Base-by-base conservation (phyloP, 257 asterid genomes). In the Thymus quinquecostatus region DNA sequence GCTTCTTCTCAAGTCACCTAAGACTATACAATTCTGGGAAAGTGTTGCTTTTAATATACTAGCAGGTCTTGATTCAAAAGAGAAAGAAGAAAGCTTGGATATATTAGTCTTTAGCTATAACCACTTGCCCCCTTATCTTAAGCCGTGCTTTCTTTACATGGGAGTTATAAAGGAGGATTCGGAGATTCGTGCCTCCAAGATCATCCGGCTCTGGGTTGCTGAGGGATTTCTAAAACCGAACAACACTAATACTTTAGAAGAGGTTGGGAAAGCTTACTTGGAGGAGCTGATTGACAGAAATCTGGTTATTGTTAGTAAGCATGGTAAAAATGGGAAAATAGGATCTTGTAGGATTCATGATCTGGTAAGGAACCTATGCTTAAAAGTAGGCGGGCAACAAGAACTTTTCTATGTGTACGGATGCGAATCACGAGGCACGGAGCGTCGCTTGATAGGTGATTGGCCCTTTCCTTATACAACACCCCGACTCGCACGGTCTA, bases 321-420 rank as follows among this genome's bases (percentile, higher is more conserved):
- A 2, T 10, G 11, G 12, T 4, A 0, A 8, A 13, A 67, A 67
- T 51, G 62, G 51, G 1, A 67, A 38, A 51, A 10, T 51, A 5
- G 43, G 49, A 67, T 34, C 51, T 14, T 67, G 72, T n/a, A 10
- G 63, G 28, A 36, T 68, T 44, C 73, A 68, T 41, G 73, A 68
- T 41, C 56, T 55, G 56, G 9, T 68, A 14, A 54, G 73, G 28
- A 54, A 68, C 6, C 28, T 68, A 7, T 68, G 73, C 64, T 0
- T 55, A 28, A 21, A 11, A 2, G 43, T 54, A 40, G 55, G 30
- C 13, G 8, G 40, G 0, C 45, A 55, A 27, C 44, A 68, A 33
- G 32, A 68, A 3, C 54, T 68, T 13, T 40, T 38, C 41, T 10
- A 14, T 53, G 58, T 14, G 58, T 14, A 29, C 2, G 1, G 6